phyloP scores from a whole-genome alignment of 2,329 filamentous ascomycete genomes.

The Ophiosphaerella korrae region DNA sequence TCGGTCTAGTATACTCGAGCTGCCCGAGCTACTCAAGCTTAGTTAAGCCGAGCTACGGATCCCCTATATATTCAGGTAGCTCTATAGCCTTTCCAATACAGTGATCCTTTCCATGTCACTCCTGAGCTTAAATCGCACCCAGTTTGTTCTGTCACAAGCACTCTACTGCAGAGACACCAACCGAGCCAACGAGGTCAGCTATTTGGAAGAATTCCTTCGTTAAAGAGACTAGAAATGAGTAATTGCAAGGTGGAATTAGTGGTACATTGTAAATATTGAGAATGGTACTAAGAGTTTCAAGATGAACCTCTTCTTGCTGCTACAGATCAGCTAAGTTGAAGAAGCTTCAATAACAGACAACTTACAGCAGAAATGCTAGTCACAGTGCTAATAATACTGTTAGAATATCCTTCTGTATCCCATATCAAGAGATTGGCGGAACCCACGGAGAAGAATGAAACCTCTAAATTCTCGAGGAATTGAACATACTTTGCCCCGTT shows the following conservation, averaged over 20 bases:
- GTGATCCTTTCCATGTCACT: too few species aligned
- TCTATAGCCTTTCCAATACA: too few species aligned
- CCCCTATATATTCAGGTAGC: too few species aligned
- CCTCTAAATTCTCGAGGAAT: conserved; percentile 20
- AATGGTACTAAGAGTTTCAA: conserved; percentile 12
- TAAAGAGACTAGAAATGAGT: conserved; percentile 14
- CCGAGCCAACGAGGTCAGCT: conserved; percentile 15
- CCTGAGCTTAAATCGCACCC: too few species aligned
- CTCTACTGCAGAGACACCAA: conserved; percentile 14
- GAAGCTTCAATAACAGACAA: conserved; percentile 3
- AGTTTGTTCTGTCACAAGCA: too few species aligned
- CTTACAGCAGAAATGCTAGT: conserved; percentile 14
- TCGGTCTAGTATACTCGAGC: too few species aligned
- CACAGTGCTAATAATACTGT: conserved; percentile 11
- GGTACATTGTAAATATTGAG: conserved; percentile 15
- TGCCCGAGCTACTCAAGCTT: too few species aligned
- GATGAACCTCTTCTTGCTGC: conserved; percentile 16
- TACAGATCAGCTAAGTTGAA: conserved; percentile 2
- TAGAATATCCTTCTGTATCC: conserved; percentile 6
- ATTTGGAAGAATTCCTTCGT: conserved; percentile 15
- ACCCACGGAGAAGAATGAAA: conserved; percentile 13
- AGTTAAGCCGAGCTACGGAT: too few species aligned
- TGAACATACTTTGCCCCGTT: conserved; percentile 12
- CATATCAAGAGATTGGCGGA: conserved; percentile 14
- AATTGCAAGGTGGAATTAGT: conserved; percentile 19